Percentiles rank a stretch among this genome's conserved stretches.
phyloP scores from a whole-genome alignment of 441 rosid genomes.

The Cnidoscolus chayamansa region DNA sequence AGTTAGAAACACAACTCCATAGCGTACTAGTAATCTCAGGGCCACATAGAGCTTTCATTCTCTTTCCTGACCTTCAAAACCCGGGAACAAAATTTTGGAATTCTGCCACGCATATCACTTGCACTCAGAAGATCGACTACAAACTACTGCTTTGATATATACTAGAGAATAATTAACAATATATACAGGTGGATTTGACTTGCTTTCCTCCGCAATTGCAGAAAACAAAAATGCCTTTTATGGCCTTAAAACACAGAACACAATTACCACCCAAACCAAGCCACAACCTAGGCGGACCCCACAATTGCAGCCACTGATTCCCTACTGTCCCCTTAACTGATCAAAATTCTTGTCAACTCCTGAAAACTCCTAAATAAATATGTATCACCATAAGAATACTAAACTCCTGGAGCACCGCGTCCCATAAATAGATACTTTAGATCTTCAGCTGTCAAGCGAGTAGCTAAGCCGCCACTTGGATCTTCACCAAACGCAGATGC shows the following conservation, averaged over 20 bases:
- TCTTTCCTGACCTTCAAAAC: neutral
- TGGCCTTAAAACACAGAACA: conserved; percentile 37
- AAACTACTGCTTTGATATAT: conserved; percentile 12
- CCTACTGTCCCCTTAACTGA: conserved; percentile 17
- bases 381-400: neutral
- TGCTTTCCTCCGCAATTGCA: conserved; percentile 31
- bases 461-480: conserved; percentile 56
- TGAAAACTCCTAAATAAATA: conserved; percentile 1
- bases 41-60: neutral
- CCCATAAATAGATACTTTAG: conserved; percentile 68
- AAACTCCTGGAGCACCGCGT: conserved; percentile 19
- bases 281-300: conserved; percentile 29
- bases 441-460: conserved; percentile 76
- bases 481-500: conserved; percentile 97
- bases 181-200: conserved; percentile 34
- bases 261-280: conserved; percentile 29
- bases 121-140: neutral
- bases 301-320: conserved; percentile 33
- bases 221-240: conserved; percentile 36
- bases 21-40: neutral
- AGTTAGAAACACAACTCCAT: neutral
- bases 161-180: conserved; percentile 24
- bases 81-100: neutral
- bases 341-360: conserved; percentile 23
- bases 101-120: neutral